A percentile compares a stretch with the other conserved stretches of the same genome.
These are phyloP conservation scores for Penicillium sp. DNA, from an alignment of 2,329 filamentous ascomycete species.

Conservation along the genomic window DNA sequence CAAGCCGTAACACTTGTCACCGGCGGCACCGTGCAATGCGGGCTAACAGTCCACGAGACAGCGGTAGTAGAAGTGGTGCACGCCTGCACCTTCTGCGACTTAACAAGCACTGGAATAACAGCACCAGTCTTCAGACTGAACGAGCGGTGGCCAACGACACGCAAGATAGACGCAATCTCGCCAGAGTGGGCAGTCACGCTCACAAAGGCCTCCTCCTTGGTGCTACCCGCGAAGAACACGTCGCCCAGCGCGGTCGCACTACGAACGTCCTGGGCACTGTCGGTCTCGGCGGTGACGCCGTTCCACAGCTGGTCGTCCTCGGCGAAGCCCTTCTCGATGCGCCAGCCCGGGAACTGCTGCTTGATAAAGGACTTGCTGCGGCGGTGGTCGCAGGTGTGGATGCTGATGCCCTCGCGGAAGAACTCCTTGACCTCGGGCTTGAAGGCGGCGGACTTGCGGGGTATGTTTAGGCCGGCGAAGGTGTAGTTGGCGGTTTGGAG, in stretches of 20 bases:
- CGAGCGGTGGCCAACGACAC: slow-evolving; percentile 46
- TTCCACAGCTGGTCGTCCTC: slow-evolving; percentile 59
- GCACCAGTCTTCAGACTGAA: slow-evolving; percentile 53
- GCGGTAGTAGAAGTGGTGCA: slow-evolving; percentile 12
- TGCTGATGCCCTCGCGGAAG: slow-evolving; percentile 59
- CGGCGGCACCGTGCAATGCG: slow-evolving; percentile 38
- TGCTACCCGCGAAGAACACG: slow-evolving; percentile 44
- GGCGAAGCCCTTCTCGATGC: slow-evolving; percentile 55
- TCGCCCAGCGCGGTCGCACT: slow-evolving; percentile 51
- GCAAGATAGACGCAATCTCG: slow-evolving; percentile 56
- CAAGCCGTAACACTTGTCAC: slow-evolving; percentile 33
- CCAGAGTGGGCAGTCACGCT: slow-evolving; percentile 61
- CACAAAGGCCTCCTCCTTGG: slow-evolving; percentile 50
- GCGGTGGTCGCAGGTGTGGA: slow-evolving; percentile 63
- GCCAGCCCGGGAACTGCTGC: slow-evolving; percentile 50
- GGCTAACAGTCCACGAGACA: slow-evolving; percentile 31
- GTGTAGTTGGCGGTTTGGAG: slow-evolving; percentile 58
- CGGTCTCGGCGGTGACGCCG: slow-evolving; percentile 51
- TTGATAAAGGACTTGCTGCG: slow-evolving; percentile 52
- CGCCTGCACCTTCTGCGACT: slow-evolving; percentile 37
- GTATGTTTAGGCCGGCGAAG: slow-evolving; percentile 51
- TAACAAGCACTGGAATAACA: slow-evolving; percentile 55
- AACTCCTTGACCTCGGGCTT: slow-evolving; percentile 58
- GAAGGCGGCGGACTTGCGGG: slow-evolving; percentile 46
- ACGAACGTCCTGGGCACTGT: slow-evolving; percentile 51